Conservation (phyloP, 805 yeast genomes). For the Metschnikowia colocasiae region DNA sequence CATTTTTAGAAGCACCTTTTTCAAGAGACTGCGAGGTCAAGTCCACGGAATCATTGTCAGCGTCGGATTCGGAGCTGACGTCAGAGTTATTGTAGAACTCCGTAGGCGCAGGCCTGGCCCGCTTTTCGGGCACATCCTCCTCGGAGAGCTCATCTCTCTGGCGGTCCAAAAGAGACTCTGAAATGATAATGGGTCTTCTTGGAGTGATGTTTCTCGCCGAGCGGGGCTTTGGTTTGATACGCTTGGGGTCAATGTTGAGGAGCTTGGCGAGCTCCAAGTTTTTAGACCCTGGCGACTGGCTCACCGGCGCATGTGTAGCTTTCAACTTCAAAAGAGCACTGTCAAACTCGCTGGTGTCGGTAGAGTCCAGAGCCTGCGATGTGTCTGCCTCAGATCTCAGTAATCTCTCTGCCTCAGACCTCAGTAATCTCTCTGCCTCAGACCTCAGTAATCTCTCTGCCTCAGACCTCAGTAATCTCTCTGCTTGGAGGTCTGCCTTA, state of each 20-base stretch:
- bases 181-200: constrained; percentile 16
- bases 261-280: constrained; percentile 16
- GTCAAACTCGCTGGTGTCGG: constrained; percentile 14
- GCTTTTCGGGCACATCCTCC: background rate
- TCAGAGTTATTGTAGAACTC: constrained; percentile 4
- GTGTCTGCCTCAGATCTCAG: no score
- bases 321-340: constrained; percentile 16
- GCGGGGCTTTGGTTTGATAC: constrained; percentile 15
- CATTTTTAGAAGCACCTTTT: background rate
- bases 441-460: no score
- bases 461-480: no score
- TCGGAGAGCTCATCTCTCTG: constrained; percentile 1
- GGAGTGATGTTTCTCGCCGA: constrained; percentile 15
- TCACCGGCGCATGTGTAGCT: constrained; percentile 7
- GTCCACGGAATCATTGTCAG: background rate
- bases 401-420: no score
- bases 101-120: background rate
- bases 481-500: background rate
- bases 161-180: constrained; percentile 3
- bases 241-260: constrained; percentile 14
- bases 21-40: background rate
- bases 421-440: no score
- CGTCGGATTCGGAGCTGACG: constrained; percentile 1
- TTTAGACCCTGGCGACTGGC: background rate
- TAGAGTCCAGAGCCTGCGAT: background rate